Evolutionary conservation across 2,329 filamentous ascomycete species (phyloP), one percentile per base, ranked within the genome.

Genomic region (Dothideomycetes sp.): DNA sequence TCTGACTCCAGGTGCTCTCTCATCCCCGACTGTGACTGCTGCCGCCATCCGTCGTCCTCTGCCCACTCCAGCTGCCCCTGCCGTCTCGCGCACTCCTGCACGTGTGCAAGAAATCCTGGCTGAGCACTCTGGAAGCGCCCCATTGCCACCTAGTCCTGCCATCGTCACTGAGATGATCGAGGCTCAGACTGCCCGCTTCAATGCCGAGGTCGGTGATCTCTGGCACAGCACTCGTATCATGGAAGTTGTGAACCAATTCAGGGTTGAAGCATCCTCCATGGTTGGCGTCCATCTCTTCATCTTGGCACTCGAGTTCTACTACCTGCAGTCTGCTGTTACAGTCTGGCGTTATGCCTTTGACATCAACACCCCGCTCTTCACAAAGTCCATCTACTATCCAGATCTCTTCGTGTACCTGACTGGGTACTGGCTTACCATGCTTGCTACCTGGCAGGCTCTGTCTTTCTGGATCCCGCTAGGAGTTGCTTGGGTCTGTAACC

Each of bases 401-500:
- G 84, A 96, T 59, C 68, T 94, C 50, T 93, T 91, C 60, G 62
- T 81, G 19, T 66, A 95, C 7, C 62, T 94, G 29, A 84, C 81
- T 1, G 73, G 73, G 18, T 96, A 94, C 71, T 96, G 89, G 89
- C 45, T 44, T 10, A 79, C 75, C 0, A 82, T 88, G 0, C 76
- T 83, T 40, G 69, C 79, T 5, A 70, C 87, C 15, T 96, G 88
- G 87, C 58, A 76, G 4, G 57, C 79, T 27, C 40, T 49, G 30
- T 91, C 86, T 8, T 82, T 84, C 40, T 53, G 84, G 32, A 48
- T 89, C 19, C 89, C 89, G 2, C 66, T 79, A 36, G 46, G 83
- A 22, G 69, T 78, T 31, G 85, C 84, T 18, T 96, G 91, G 66
- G 94, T 95, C 59, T 82, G 94, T 73, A 96, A 96, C 62, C 62